Evolutionary conservation across 345 rosid genomes (phyloP).

Genomic region (Rhizophora mangle): DNA sequence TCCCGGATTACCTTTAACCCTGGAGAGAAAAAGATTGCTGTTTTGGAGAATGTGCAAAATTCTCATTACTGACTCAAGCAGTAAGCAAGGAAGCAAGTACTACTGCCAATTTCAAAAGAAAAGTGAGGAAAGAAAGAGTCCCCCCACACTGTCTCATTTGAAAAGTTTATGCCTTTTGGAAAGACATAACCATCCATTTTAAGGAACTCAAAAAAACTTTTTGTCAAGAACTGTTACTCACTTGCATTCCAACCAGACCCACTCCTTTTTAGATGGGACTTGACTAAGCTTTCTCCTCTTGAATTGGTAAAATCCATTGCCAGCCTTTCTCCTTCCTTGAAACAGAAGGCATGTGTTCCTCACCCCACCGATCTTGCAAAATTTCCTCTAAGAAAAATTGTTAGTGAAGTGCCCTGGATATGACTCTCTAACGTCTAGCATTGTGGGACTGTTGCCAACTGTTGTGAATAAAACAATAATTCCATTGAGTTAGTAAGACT

Average conservation of each 20-base stretch:
- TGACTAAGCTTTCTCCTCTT: constrained; percentile 22
- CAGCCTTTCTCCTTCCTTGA: too few relatives aligned
- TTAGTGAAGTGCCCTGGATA: too few relatives aligned
- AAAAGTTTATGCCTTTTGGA: background rate
- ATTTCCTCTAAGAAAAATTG: too few relatives aligned
- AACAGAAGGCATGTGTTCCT: too few relatives aligned
- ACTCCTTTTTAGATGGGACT: constrained; percentile 26
- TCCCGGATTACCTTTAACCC: constrained; percentile 49
- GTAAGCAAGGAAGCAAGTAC: background rate
- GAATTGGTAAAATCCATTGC: constrained; percentile 15
- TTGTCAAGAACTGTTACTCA: background rate
- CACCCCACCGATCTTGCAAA: too few relatives aligned
- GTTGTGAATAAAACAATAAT: too few relatives aligned
- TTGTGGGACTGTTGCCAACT: too few relatives aligned
- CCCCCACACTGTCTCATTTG: constrained; percentile 10
- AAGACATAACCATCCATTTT: constrained; percentile 12
- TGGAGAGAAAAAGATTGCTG: constrained; percentile 6
- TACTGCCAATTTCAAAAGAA: background rate
- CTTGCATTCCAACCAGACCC: constrained; percentile 22
- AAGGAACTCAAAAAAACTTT: constrained; percentile 14
- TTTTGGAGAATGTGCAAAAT: constrained; percentile 38
- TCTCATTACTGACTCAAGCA: constrained; percentile 18
- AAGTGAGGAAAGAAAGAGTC: background rate
- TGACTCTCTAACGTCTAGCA: too few relatives aligned
- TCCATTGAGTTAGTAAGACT: too few relatives aligned